Evolutionary conservation across 2,329 filamentous ascomycete genomes (phyloP).

Genomic region (Fusarium cicatricum): DNA sequence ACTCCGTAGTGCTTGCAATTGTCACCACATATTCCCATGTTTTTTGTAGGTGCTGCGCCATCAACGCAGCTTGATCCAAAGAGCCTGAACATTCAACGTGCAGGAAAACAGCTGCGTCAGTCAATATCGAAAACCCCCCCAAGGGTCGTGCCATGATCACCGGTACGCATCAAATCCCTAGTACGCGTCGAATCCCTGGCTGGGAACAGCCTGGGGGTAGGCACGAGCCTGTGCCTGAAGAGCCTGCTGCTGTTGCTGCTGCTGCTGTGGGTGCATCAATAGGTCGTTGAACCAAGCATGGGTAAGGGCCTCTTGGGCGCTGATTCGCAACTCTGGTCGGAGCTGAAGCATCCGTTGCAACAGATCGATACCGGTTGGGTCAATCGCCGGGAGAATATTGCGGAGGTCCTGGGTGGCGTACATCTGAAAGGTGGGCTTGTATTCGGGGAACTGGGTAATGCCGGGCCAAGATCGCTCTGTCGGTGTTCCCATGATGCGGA

Average conservation of each 20-base stretch:
- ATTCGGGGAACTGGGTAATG: conserved; percentile 95
- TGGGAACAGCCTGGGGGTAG: conserved; percentile 51
- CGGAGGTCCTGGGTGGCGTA: conserved; percentile 92
- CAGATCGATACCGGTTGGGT: conserved; percentile 85
- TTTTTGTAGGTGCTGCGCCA: conserved; percentile 11
- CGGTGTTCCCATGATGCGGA: conserved; percentile 97
- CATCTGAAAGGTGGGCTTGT: conserved; percentile 93
- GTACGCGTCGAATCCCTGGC: conserved; percentile 50
- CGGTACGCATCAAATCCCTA: conserved; percentile 29
- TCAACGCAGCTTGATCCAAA: conserved; percentile 14
- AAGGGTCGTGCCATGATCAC: neutral
- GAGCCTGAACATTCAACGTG: neutral
- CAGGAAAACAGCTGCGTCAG: neutral
- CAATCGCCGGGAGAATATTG: conserved; percentile 88
- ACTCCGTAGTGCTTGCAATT: conserved; percentile 36
- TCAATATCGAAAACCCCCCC: conserved; percentile 1
- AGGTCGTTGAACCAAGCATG: conserved; percentile 93
- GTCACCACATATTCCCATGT: conserved; percentile 18
- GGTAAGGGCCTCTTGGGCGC: conserved; percentile 83
- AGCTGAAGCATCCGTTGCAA: conserved; percentile 92
- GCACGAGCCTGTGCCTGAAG: conserved; percentile 54
- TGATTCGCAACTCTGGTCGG: conserved; percentile 89
- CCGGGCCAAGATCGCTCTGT: conserved; percentile 96
- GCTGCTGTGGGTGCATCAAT: conserved; percentile 61
- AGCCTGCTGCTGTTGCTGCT: conserved; percentile 48